Evolutionary conservation across 2,329 filamentous ascomycete genomes (phyloP).

Genomic region (Cadophora malorum): DNA sequence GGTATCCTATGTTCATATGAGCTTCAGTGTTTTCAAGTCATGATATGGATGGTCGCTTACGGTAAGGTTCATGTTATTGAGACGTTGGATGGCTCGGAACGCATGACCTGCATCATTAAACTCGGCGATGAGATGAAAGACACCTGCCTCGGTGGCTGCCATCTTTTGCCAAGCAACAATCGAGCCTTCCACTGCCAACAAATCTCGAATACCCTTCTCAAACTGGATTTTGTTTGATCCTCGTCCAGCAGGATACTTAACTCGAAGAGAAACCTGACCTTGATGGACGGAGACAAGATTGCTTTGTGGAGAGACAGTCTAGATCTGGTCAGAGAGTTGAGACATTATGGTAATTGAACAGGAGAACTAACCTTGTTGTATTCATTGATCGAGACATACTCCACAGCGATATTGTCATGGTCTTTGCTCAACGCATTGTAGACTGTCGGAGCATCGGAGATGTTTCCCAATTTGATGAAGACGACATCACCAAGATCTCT

Average conservation of each 20-base stretch:
- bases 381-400: slow-evolving; percentile 37
- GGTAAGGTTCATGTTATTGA: slow-evolving; percentile 14
- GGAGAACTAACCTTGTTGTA: slow-evolving; percentile 31
- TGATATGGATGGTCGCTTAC: not conserved
- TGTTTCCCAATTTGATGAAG: slow-evolving; percentile 36
- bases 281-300: slow-evolving; percentile 52
- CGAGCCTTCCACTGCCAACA: slow-evolving; percentile 56
- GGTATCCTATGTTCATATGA: slow-evolving; percentile 6
- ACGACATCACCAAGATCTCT: slow-evolving; percentile 29
- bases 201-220: slow-evolving; percentile 49
- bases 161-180: slow-evolving; percentile 59
- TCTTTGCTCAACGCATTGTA: slow-evolving; percentile 36
- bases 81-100: slow-evolving; percentile 11
- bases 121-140: slow-evolving; percentile 45
- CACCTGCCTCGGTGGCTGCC: slow-evolving; percentile 49
- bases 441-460: slow-evolving; percentile 37
- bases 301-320: slow-evolving; percentile 17
- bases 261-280: slow-evolving; percentile 61
- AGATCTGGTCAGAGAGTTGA: not conserved
- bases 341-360: not conserved
- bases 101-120: slow-evolving; percentile 22
- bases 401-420: slow-evolving; percentile 34
- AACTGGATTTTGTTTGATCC: slow-evolving; percentile 38
- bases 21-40: not conserved
- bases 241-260: slow-evolving; percentile 45